Conservation (phyloP, 331 rosid species). For the Quercus tomentella region DNA sequence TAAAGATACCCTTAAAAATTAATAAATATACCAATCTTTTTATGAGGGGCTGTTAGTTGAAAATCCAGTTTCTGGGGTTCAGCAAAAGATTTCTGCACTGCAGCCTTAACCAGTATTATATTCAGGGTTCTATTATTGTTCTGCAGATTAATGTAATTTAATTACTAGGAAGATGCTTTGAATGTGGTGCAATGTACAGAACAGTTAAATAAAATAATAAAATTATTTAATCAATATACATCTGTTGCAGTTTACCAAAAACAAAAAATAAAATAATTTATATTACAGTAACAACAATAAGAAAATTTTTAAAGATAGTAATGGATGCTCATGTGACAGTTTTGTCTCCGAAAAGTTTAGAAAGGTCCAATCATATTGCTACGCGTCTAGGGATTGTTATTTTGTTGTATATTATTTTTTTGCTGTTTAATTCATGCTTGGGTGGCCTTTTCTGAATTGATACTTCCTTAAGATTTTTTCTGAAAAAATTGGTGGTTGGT, state of each 20-base stretch:
- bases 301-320: slow-evolving; percentile 7
- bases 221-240: slow-evolving; percentile 15
- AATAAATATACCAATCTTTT: slow-evolving; percentile 24
- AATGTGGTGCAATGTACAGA: slow-evolving; percentile 58
- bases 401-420: slow-evolving; percentile 26
- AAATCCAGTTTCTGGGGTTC: slow-evolving; percentile 59
- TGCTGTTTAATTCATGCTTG: slow-evolving; percentile 43
- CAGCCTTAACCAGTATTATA: slow-evolving; percentile 36
- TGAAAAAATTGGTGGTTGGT: slow-evolving; percentile 19
- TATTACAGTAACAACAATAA: slow-evolving; percentile 1
- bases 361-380: slow-evolving; percentile 39
- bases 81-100: slow-evolving; percentile 46
- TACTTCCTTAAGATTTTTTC: not conserved
- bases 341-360: slow-evolving; percentile 44
- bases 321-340: slow-evolving; percentile 57
- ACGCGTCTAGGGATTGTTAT: slow-evolving; percentile 42
- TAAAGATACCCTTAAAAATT: slow-evolving; percentile 50
- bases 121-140: slow-evolving; percentile 56
- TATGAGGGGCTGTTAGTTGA: slow-evolving; percentile 53
- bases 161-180: slow-evolving; percentile 75
- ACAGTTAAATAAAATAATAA: slow-evolving; percentile 30
- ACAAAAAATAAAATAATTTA: not conserved
- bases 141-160: slow-evolving; percentile 54
- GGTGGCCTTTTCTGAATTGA: slow-evolving; percentile 1
- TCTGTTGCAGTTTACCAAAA: slow-evolving; percentile 10